Evolutionary conservation across 352 stramenopile genomes (phyloP).

Genomic region (Detonula confervacea): DNA sequence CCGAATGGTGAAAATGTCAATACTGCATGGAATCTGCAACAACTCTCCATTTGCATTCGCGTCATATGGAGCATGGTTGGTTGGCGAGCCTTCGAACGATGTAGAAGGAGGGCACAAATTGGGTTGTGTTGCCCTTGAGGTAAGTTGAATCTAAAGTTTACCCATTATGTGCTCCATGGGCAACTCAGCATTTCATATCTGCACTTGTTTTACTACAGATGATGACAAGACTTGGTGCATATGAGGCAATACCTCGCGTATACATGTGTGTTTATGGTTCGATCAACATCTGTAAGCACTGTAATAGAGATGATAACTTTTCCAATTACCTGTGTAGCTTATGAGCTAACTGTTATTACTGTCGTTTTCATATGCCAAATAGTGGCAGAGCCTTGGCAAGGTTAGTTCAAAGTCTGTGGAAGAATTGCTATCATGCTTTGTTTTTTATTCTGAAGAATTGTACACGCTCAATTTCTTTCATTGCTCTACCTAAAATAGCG

Average conservation of each 20-base stretch:
- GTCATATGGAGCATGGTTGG: conserved; percentile 52
- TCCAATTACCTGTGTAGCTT: not conserved
- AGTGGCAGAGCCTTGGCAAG: conserved; percentile 42
- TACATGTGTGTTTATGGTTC: conserved; percentile 39
- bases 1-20: conserved; percentile 59
- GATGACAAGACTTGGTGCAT: conserved; percentile 38
- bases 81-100: conserved; percentile 7
- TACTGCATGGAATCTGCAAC: conserved; percentile 59
- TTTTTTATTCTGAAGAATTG: too few species aligned
- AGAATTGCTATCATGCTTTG: too few species aligned
- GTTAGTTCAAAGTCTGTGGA: too few species aligned
- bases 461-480: too few species aligned
- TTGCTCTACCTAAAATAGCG: too few species aligned
- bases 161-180: too few species aligned
- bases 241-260: conserved; percentile 39
- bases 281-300: conserved; percentile 42
- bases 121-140: conserved; percentile 47
- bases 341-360: not conserved
- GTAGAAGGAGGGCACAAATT: conserved; percentile 51
- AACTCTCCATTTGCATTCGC: conserved; percentile 56
- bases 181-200: too few species aligned
- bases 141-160: conserved; percentile 25
- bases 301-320: not conserved
- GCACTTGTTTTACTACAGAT: too few species aligned
- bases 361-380: not conserved